Evolutionary conservation across 139 green algal species (phyloP).

Genomic region (Chlorella ohadii): DNA sequence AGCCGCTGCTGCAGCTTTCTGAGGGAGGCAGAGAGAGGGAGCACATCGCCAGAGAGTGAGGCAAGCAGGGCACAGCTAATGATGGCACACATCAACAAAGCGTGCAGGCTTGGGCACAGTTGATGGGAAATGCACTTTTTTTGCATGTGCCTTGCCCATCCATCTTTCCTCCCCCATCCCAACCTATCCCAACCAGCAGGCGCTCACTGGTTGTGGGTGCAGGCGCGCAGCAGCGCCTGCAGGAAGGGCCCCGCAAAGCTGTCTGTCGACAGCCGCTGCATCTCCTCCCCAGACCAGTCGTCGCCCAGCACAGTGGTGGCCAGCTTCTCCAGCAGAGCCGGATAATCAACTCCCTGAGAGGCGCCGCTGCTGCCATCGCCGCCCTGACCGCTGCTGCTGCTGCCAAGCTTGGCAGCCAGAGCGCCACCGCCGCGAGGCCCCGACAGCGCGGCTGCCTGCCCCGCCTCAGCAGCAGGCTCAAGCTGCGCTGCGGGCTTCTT

Average conservation of each 20-base stretch:
- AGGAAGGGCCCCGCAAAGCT: slow-evolving; percentile 67
- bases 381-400: neutral
- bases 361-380: neutral
- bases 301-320: slow-evolving; percentile 42
- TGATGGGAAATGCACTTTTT: too few relatives aligned
- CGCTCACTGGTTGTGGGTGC: slow-evolving; percentile 34
- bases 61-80: neutral
- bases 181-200: too few relatives aligned
- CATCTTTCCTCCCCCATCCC: too few relatives aligned
- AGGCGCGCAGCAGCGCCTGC: slow-evolving; percentile 55
- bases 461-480: neutral
- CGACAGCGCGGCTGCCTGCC: slow-evolving; percentile 32
- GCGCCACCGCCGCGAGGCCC: slow-evolving; percentile 33
- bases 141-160: too few relatives aligned
- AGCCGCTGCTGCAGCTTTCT: slow-evolving; percentile 27
- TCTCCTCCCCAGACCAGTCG: slow-evolving; percentile 42
- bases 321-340: slow-evolving; percentile 45
- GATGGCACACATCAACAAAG: too few relatives aligned
- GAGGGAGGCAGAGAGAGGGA: neutral
- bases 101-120: too few relatives aligned
- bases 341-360: slow-evolving; percentile 25
- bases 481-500: neutral
- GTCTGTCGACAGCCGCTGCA: slow-evolving; percentile 60
- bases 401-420: slow-evolving; percentile 43
- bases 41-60: neutral